phyloP scores from a whole-genome alignment of 164 flowering plant genomes.

The Aristolochia fimbriata region DNA sequence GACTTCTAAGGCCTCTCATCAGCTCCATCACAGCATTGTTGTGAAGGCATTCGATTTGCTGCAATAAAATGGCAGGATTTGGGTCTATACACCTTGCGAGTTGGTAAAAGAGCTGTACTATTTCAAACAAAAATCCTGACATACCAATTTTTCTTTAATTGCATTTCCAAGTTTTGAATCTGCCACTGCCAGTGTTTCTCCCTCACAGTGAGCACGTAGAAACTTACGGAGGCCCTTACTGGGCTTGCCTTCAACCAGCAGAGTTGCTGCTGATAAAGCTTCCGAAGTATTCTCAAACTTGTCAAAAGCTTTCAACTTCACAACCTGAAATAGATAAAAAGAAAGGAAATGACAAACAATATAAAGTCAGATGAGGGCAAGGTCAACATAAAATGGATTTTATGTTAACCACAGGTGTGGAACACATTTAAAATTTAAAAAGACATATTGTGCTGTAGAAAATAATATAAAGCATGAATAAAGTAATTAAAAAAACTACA shows the following conservation, averaged over 20 bases:
- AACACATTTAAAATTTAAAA: no score
- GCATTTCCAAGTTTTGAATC: slow-evolving; percentile 87
- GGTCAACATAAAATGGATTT: neutral
- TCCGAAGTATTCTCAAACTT: slow-evolving; percentile 89
- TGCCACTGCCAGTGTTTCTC: slow-evolving; percentile 72
- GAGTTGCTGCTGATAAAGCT: slow-evolving; percentile 64
- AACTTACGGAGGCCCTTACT: slow-evolving; percentile 88
- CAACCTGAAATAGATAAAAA: slow-evolving; percentile 35
- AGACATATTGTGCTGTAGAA: no score
- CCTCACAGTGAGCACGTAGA: slow-evolving; percentile 64
- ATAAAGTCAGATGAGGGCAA: neutral
- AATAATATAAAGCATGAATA: no score
- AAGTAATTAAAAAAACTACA: no score
- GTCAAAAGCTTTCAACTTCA: slow-evolving; percentile 77
- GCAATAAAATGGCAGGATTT: slow-evolving; percentile 8
- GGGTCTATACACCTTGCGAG: neutral
- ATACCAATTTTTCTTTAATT: slow-evolving; percentile 78
- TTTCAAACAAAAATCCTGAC: slow-evolving; percentile 1
- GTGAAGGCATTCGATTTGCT: slow-evolving; percentile 77
- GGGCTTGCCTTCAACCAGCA: slow-evolving; percentile 65
- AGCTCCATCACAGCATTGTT: slow-evolving; percentile 85
- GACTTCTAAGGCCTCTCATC: slow-evolving; percentile 83
- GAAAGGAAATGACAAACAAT: neutral
- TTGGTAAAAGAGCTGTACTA: no score
- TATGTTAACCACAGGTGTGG: no score